Evolutionary conservation across 768 basidiomycete genomes (phyloP), one percentile per base, ranked within the genome.

Genomic region (Scleroderma bovista): DNA sequence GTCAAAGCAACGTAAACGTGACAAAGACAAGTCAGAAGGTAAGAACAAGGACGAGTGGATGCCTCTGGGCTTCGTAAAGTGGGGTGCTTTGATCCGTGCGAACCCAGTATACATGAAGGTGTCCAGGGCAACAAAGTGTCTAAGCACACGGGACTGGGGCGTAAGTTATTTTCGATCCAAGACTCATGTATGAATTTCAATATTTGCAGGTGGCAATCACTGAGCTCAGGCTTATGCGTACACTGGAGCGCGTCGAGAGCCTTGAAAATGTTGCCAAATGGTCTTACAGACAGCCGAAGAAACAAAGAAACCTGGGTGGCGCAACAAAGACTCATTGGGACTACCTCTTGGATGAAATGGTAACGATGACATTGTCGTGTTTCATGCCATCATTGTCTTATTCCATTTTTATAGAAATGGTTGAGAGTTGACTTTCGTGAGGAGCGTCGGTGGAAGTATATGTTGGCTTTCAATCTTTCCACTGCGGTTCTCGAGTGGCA

Each of bases 291-390:
- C 96, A 99, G 61, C 93, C 93, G 10, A 97, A 95, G 69, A 95
- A 93, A 67, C 90, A 94, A 61, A 77, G 88, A 51, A 86, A 83
- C 24, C 76, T 93, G 16, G 83, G 85, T 19, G 82, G 84, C 1
- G 57, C 84, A 44, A 72, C 74, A 2, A 96, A 94, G 69, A 81
- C 86, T 1, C 93, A 97, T 61, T 94, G 92, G 92, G 96, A 98
- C 64, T 88, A 93, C 67, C 74, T 99, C 31, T 69, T 99, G 66
- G 95, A 98, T 53, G 96, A 99, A 69, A 93, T 97, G 93, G 92
- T 90, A 48, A 57, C 17, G 79, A 17, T 24, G 36, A 16, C 38
- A 29, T 59, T 40, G 9, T 16, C 41, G 6, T 26, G 12, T 55
- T 39, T 40, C 44, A 20, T 13, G 24, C 23, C 43, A 10, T 34